phyloP scores from a whole-genome alignment of 306 rosid genomes.

The Hippophae rhamnoides region DNA sequence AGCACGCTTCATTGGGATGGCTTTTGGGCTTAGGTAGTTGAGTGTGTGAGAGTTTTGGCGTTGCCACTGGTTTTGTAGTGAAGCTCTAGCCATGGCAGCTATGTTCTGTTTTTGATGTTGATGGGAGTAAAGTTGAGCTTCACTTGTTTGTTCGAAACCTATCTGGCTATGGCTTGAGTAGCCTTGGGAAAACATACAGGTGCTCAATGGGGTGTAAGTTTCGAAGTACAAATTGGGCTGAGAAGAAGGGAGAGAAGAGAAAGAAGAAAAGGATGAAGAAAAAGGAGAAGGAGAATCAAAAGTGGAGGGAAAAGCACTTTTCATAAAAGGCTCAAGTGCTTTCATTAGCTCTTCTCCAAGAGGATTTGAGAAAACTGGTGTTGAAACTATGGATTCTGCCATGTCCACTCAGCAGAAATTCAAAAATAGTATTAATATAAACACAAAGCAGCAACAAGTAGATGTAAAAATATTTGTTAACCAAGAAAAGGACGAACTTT shows the following conservation, averaged over 20 bases:
- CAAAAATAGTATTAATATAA: background rate
- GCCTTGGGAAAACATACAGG: conserved; percentile 29
- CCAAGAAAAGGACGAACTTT: background rate
- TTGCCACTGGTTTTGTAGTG: conserved; percentile 11
- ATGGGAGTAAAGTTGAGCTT: conserved; percentile 40
- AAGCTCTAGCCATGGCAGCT: background rate
- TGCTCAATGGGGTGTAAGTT: conserved; percentile 16
- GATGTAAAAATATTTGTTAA: conserved; percentile 5
- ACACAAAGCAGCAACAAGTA: background rate
- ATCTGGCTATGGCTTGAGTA: conserved; percentile 17
- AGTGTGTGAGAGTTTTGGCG: conserved; percentile 16
- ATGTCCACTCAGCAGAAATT: conserved; percentile 19
- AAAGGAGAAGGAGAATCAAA: conserved; percentile 13
- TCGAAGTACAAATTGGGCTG: conserved; percentile 24
- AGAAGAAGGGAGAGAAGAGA: conserved; percentile 2
- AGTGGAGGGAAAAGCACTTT: conserved; percentile 27
- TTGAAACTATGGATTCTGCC: conserved; percentile 40
- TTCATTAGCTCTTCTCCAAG: conserved; percentile 57
- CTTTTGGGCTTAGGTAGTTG: conserved; percentile 42
- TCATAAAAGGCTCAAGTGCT: conserved; percentile 68
- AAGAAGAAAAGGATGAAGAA: background rate
- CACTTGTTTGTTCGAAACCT: conserved; percentile 27
- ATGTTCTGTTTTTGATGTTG: no score
- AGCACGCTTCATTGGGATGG: conserved; percentile 62
- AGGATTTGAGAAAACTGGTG: conserved; percentile 39